Conservation (phyloP, 176 grass and related monocot genomes). For the Oryza glaberrima region DNA sequence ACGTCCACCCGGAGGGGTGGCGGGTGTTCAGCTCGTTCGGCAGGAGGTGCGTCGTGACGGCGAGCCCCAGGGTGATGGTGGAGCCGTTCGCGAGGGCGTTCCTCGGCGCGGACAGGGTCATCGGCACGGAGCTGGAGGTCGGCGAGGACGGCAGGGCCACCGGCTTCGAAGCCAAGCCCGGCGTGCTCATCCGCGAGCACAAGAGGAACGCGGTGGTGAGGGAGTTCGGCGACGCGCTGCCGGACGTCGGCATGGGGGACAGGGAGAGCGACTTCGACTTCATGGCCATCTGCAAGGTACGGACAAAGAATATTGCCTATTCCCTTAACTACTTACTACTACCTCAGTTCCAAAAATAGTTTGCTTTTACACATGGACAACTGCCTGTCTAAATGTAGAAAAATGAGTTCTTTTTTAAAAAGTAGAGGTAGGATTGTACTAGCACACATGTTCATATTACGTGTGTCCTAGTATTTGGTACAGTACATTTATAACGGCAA, state of each 20-base stretch:
- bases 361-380: too few species aligned
- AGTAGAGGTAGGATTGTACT: too few species aligned
- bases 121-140: constrained; percentile 78
- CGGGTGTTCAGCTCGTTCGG: constrained; percentile 73
- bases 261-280: constrained; percentile 74
- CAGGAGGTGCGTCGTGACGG: constrained; percentile 61
- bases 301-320: neutral
- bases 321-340: neutral
- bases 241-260: constrained; percentile 71
- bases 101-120: constrained; percentile 61
- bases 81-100: constrained; percentile 65
- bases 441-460: neutral
- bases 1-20: constrained; percentile 93
- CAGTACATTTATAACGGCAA: neutral
- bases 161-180: constrained; percentile 51
- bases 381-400: too few species aligned
- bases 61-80: constrained; percentile 66
- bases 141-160: constrained; percentile 51
- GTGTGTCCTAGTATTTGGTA: neutral
- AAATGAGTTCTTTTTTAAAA: too few species aligned
- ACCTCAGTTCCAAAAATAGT: too few species aligned
- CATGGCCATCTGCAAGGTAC: constrained; percentile 79
- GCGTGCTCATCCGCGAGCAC: constrained; percentile 59
- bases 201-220: constrained; percentile 60
- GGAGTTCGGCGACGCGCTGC: constrained; percentile 61